Base-by-base conservation (phyloP, 345 rosid genomes). In the Eucalyptus marginata region DNA sequence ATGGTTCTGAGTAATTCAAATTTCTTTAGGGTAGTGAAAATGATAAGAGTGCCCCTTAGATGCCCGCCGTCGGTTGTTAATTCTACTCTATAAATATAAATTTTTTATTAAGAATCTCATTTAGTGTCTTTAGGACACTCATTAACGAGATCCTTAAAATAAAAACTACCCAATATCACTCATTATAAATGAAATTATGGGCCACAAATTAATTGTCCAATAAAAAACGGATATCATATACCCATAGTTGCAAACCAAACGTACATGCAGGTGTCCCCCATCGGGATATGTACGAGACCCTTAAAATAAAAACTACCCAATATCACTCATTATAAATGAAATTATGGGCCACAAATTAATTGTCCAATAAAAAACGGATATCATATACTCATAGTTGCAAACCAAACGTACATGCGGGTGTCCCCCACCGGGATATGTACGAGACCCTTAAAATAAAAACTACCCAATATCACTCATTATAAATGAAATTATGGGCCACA, bases 1-100 rank as follows among this genome's bases (percentile, higher is more conserved):
- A 68, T 1, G 1, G 2, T 15, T 68, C 1, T 17, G 1, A 68
- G 20, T 14, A 66, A 15, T n/a, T n/a, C 4, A n/a, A 1, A 4
- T 4, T 2, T 13, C 15, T 4, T 33, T 33, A 15, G 33, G 11
- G 13, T 17, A 17, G 3, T 17, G 24, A 68, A 33, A 33, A 68
- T 31, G 24, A 17, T 68, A 31, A 8, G 3, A 4, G 7, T 16
- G 24, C 12, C 80, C 24, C 24, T 68, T 33, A 64, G 8, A 40
- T 5, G 2, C 15, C 20, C 7, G 7, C 10, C 1, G 2, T 10
- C 13, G 25, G 13, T 68, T 7, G 24, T 31, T 8, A 17, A 5
- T 68, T 68, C 44, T 33, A 17, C 81, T 17, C 9, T 17, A 17
- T 3, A 40, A 9, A 17, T 33, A 71, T 5, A 7, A 17, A 33